Conservation (phyloP, 371 early-diverging fungal genomes). For the Conidiobolus coronatus region DNA sequence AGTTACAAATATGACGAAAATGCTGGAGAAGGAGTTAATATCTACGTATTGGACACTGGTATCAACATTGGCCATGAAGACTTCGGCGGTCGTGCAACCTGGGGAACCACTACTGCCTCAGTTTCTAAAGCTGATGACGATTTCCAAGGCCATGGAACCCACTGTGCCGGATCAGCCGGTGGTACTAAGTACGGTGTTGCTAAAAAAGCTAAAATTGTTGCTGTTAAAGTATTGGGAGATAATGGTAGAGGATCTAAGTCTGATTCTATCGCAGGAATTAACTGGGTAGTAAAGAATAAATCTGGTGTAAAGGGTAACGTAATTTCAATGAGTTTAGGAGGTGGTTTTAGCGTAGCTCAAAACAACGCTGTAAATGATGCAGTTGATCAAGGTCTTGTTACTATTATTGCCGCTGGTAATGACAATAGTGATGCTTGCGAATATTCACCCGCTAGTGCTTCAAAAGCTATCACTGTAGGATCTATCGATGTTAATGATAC, state of each 20-base stretch:
- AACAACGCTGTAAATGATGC: conserved; percentile 14
- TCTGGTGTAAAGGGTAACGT: conserved; percentile 14
- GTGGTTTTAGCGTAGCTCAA: conserved; percentile 29
- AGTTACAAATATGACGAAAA: conserved; percentile 16
- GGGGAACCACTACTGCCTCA: conserved; percentile 48
- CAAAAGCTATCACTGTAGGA: conserved; percentile 29
- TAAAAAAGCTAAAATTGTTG: conserved; percentile 73
- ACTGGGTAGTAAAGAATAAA: conserved; percentile 3
- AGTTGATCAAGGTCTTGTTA: conserved; percentile 17
- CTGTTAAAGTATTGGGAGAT: conserved; percentile 70
- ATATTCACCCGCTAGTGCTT: conserved; percentile 28
- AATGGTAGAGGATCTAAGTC: conserved; percentile 8
- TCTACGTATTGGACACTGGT: conserved; percentile 53
- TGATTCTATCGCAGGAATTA: conserved; percentile 8
- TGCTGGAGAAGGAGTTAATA: conserved; percentile 33
- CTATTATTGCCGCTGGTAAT: conserved; percentile 43
- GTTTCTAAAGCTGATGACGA: conserved; percentile 13
- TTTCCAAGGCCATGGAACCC: conserved; percentile 38
- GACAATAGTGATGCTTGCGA: conserved; percentile 20
- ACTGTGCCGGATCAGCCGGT: conserved; percentile 87
- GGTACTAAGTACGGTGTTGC: conserved; percentile 76
- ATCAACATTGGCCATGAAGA: conserved; percentile 45
- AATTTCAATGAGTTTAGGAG: conserved; percentile 48
- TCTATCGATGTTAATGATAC: conserved; percentile 27
- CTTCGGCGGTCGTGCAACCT: conserved; percentile 51